Conservation (phyloP, 2,329 filamentous ascomycete species). For the Rutstroemia sydowiana region DNA sequence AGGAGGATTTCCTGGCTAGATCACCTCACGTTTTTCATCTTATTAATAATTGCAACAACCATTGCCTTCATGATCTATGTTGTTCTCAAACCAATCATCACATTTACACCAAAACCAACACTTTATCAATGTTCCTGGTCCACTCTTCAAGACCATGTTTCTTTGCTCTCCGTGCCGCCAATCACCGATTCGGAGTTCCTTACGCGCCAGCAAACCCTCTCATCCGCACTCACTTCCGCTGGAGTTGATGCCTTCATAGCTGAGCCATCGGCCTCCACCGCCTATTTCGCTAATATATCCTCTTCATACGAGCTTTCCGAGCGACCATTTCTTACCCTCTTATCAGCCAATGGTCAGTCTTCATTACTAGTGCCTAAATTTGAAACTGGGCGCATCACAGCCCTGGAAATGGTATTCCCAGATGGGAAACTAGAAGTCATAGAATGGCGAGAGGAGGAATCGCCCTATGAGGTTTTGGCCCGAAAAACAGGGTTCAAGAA, state of each 20-base stretch:
- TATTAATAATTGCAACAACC: no score
- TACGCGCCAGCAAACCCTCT: not conserved
- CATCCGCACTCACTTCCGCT: slow-evolving; percentile 1
- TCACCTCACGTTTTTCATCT: no score
- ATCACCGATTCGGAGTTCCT: not conserved
- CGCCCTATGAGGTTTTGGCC: slow-evolving; percentile 50
- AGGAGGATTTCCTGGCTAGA: no score
- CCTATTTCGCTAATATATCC: slow-evolving; percentile 54
- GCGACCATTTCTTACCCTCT: slow-evolving; percentile 53
- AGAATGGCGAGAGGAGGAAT: slow-evolving; percentile 55
- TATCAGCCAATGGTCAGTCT: slow-evolving; percentile 43
- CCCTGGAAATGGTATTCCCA: slow-evolving; percentile 45
- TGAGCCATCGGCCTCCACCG: slow-evolving; percentile 57
- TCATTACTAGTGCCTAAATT: slow-evolving; percentile 53
- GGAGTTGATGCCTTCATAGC: slow-evolving; percentile 50
- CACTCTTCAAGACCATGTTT: not conserved
- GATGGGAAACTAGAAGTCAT: slow-evolving; percentile 43
- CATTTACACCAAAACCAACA: not conserved
- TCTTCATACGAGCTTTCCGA: slow-evolving; percentile 54
- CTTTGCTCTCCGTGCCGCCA: not conserved
- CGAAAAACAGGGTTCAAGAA: slow-evolving; percentile 32
- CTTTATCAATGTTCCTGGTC: not conserved
- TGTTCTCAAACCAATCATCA: no score
- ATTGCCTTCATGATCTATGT: no score
- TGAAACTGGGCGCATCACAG: slow-evolving; percentile 49